A percentile compares a stretch with the other conserved stretches of the same genome.
These are phyloP conservation scores for Ceratocystis lukuohia DNA, from an alignment of 2,329 filamentous ascomycete genomes.

Conservation along the genomic window DNA sequence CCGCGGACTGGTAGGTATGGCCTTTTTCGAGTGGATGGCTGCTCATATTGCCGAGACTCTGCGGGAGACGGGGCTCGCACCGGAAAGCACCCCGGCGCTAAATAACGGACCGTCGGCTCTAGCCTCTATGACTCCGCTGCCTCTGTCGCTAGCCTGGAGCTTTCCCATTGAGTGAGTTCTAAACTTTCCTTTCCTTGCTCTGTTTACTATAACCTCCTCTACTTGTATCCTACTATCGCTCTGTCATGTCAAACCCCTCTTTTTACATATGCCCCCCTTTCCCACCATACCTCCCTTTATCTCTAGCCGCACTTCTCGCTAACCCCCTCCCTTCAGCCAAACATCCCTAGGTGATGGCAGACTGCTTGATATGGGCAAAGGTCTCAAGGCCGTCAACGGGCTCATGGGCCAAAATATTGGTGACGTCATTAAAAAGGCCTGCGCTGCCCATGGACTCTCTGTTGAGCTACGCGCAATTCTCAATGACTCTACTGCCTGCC, in stretches of 20 bases:
- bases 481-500: constrained; percentile 54
- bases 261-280: too few relatives aligned
- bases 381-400: constrained; percentile 45
- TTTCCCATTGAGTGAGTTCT: constrained; percentile 52
- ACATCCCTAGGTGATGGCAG: constrained; percentile 47
- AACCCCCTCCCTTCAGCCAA: constrained; percentile 35
- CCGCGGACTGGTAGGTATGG: constrained; percentile 43
- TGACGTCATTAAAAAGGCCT: constrained; percentile 43
- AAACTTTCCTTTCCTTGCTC: background rate
- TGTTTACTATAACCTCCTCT: background rate
- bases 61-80: constrained; percentile 20
- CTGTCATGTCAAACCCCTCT: too few relatives aligned
- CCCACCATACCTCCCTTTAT: background rate
- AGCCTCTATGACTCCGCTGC: constrained; percentile 30
- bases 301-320: constrained; percentile 19
- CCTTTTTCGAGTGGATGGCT: constrained; percentile 58
- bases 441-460: constrained; percentile 36
- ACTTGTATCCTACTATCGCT: background rate
- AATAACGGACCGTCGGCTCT: background rate
- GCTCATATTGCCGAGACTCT: constrained; percentile 45
- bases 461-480: constrained; percentile 48
- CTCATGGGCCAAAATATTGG: constrained; percentile 47
- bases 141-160: constrained; percentile 53
- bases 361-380: constrained; percentile 52
- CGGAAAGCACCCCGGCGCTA: background rate